These are phyloP conservation scores for Aspergillus pseudoviridinutans DNA, from an alignment of 2,329 filamentous ascomycete genomes.

Conservation along the genomic window DNA sequence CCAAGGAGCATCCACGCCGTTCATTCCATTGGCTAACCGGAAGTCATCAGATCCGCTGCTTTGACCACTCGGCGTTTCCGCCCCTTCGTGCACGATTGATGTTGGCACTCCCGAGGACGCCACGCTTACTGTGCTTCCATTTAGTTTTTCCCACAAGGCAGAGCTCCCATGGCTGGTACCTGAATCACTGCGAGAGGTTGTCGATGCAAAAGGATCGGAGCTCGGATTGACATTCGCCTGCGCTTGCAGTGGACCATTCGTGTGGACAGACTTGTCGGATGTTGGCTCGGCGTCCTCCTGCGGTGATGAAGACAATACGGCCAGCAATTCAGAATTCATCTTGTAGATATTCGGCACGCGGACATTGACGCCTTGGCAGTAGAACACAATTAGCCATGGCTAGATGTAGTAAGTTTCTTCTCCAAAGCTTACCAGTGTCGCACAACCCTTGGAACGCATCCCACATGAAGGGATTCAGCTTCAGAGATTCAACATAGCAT, in stretches of 20 bases:
- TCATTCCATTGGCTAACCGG: slow-evolving; percentile 29
- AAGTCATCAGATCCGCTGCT: slow-evolving; percentile 41
- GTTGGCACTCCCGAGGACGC: slow-evolving; percentile 26
- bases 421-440: slow-evolving; percentile 57
- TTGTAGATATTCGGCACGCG: slow-evolving; percentile 84
- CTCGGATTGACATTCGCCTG: slow-evolving; percentile 35
- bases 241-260: slow-evolving; percentile 33
- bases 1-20: slow-evolving; percentile 30
- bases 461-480: slow-evolving; percentile 95
- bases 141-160: slow-evolving; percentile 47
- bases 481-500: slow-evolving; percentile 83
- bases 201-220: slow-evolving; percentile 42
- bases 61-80: slow-evolving; percentile 61
- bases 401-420: background rate
- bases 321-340: slow-evolving; percentile 61
- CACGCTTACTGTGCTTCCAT: slow-evolving; percentile 43
- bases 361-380: slow-evolving; percentile 64
- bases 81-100: slow-evolving; percentile 47
- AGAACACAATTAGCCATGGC: slow-evolving; percentile 10
- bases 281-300: slow-evolving; percentile 26
- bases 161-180: slow-evolving; percentile 37
- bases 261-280: slow-evolving; percentile 29
- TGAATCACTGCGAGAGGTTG: slow-evolving; percentile 31
- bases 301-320: slow-evolving; percentile 41
- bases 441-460: slow-evolving; percentile 89